phyloP scores from a whole-genome alignment of 305 asterid genomes.

The Euphrasia arctica region DNA sequence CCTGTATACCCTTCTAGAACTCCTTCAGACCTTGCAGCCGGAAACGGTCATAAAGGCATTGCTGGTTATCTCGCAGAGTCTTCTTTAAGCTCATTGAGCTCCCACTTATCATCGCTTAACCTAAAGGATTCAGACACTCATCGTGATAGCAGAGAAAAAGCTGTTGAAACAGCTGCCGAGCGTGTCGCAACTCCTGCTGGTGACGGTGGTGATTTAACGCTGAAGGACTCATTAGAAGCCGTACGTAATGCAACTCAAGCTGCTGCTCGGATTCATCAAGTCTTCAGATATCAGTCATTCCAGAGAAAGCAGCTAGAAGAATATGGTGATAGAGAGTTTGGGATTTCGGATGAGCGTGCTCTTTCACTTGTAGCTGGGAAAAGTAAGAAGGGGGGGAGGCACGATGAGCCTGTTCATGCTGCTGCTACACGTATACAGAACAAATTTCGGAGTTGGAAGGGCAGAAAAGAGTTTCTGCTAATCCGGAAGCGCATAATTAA shows the following conservation, averaged over 20 bases:
- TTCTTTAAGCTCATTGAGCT: constrained; percentile 66
- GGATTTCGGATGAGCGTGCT: constrained; percentile 64
- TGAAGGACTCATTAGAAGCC: constrained; percentile 92
- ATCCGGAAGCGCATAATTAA: constrained; percentile 76
- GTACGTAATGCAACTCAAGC: constrained; percentile 98
- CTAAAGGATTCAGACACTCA: constrained; percentile 50
- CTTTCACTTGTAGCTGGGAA: constrained; percentile 64
- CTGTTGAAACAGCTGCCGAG: constrained; percentile 68
- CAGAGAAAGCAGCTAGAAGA: constrained; percentile 79
- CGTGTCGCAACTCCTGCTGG: constrained; percentile 59
- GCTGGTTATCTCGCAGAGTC: constrained; percentile 92
- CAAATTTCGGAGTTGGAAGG: constrained; percentile 94
- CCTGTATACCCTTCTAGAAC: constrained; percentile 62
- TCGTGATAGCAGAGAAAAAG: constrained; percentile 34
- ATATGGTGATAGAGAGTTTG: constrained; percentile 50
- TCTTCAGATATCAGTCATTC: constrained; percentile 83
- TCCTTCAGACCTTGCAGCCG: constrained; percentile 91
- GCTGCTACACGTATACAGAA: constrained; percentile 93
- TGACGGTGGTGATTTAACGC: constrained; percentile 60
- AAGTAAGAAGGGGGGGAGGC: constrained; percentile 49
- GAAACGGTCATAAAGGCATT: constrained; percentile 91
- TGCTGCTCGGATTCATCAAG: constrained; percentile 95
- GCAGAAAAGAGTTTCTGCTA: constrained; percentile 74
- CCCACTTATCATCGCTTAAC: constrained; percentile 58
- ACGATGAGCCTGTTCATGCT: constrained; percentile 60